Evolutionary conservation across 2,329 filamentous ascomycete genomes (phyloP).

Genomic region (Pseudogymnoascus sp.): DNA sequence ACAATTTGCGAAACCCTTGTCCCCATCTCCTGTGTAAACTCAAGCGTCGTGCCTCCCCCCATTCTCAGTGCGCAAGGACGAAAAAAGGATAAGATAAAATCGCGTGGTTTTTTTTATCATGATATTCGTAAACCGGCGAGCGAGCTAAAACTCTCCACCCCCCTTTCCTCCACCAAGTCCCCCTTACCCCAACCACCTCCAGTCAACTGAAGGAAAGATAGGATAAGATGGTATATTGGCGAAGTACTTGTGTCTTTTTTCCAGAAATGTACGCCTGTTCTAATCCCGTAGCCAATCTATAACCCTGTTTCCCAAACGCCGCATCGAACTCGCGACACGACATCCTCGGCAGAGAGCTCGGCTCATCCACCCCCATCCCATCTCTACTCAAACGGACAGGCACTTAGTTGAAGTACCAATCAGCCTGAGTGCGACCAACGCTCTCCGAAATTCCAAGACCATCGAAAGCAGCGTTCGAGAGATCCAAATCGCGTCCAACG

Average conservation of each 20-base stretch:
- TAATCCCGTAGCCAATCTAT: slow-evolving; percentile 1
- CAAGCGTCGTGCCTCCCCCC: background rate
- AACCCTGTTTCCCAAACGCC: background rate
- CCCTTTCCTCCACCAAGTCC: background rate
- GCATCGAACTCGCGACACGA: background rate
- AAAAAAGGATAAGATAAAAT: background rate
- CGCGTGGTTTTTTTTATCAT: background rate
- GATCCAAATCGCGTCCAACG: slow-evolving; percentile 47
- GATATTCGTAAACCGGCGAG: background rate
- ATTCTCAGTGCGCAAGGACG: background rate
- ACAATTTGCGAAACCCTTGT: background rate
- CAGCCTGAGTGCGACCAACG: slow-evolving; percentile 35
- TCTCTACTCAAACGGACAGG: background rate
- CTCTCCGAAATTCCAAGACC: slow-evolving; percentile 42
- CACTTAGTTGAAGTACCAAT: slow-evolving; percentile 41
- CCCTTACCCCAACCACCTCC: background rate
- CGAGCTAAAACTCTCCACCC: background rate
- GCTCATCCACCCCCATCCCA: background rate
- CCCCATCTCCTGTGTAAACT: background rate
- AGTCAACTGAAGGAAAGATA: background rate
- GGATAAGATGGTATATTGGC: background rate
- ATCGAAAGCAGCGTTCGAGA: slow-evolving; percentile 50
- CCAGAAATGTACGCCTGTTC: background rate
- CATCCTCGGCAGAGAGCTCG: background rate
- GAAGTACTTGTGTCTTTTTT: background rate